phyloP scores from a whole-genome alignment of 352 stramenopile species.

The Pythium aristosporum region DNA sequence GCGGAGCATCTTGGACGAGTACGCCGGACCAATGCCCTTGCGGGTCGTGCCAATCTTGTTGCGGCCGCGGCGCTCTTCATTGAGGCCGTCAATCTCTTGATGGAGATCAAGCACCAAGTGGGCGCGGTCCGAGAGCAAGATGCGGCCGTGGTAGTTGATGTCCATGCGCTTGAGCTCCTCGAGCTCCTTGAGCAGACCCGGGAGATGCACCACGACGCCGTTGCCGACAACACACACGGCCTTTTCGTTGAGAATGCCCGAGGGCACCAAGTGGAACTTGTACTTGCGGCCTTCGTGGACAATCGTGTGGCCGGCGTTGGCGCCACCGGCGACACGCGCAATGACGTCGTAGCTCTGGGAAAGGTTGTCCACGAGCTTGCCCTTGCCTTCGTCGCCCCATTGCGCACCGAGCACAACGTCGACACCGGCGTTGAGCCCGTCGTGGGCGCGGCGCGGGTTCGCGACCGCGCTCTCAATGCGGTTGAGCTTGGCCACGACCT shows the following conservation, averaged over 20 bases:
- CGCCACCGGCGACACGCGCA: constrained; percentile 95
- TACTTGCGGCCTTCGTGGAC: constrained; percentile 98
- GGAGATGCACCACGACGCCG: constrained; percentile 97
- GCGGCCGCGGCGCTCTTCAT: constrained; percentile 81
- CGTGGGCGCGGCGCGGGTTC: constrained; percentile 73
- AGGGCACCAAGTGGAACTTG: constrained; percentile 99
- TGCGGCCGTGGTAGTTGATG: constrained; percentile 90
- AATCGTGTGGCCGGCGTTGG: constrained; percentile 99
- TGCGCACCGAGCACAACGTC: constrained; percentile 96
- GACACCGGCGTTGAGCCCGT: constrained; percentile 66
- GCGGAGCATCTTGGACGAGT: constrained; percentile 98
- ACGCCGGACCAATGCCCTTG: constrained; percentile 98
- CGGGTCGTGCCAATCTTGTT: constrained; percentile 99
- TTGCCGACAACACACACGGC: constrained; percentile 98
- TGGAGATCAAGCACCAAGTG: constrained; percentile 99
- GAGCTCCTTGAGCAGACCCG: constrained; percentile 95
- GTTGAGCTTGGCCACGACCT: constrained; percentile 86
- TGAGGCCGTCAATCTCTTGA: constrained; percentile 90
- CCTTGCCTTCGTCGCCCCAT: constrained; percentile 99
- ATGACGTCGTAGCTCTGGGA: constrained; percentile 96
- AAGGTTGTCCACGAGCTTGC: constrained; percentile 97
- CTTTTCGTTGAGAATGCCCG: constrained; percentile 95
- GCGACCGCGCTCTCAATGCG: constrained; percentile 84
- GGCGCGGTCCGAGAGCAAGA: constrained; percentile 97
- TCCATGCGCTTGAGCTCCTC: constrained; percentile 88